These are phyloP conservation scores for Acephala macrosclerotiorum DNA, from an alignment of 2,329 filamentous ascomycete genomes.

Conservation along the genomic window DNA sequence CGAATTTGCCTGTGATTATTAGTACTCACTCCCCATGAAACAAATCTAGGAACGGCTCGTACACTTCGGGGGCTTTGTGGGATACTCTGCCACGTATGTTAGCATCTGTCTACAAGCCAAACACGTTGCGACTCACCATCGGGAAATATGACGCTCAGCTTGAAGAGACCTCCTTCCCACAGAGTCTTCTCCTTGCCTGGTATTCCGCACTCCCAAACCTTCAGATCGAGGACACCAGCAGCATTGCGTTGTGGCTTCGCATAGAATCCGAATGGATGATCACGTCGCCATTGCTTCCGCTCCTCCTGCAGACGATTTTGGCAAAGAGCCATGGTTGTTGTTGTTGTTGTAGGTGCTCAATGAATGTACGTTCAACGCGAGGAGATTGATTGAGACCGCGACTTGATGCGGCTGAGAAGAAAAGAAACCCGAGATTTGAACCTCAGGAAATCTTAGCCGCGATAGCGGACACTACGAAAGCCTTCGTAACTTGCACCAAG, in stretches of 20 bases:
- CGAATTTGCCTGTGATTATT: slow-evolving; percentile 81
- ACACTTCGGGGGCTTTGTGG: slow-evolving; percentile 99
- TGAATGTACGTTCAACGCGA: background rate
- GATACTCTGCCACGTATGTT: slow-evolving; percentile 74
- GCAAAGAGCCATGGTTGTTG: slow-evolving; percentile 78
- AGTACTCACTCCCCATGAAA: slow-evolving; percentile 19
- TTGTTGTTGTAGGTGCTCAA: slow-evolving; percentile 48
- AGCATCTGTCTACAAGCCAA: slow-evolving; percentile 27
- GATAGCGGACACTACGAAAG: background rate
- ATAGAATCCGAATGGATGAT: slow-evolving; percentile 98
- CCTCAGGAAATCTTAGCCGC: background rate
- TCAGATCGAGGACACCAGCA: slow-evolving; percentile 86
- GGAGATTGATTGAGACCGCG: slow-evolving; percentile 16
- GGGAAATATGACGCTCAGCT: slow-evolving; percentile 89
- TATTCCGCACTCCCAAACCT: slow-evolving; percentile 96
- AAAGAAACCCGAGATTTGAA: background rate
- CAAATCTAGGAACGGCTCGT: slow-evolving; percentile 49
- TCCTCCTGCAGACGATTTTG: slow-evolving; percentile 89
- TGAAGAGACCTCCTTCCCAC: slow-evolving; percentile 98
- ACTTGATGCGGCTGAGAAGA: slow-evolving; percentile 26
- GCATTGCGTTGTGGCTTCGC: slow-evolving; percentile 84
- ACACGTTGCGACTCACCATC: slow-evolving; percentile 70
- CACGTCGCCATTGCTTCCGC: slow-evolving; percentile 93
- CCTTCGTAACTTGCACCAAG: background rate
- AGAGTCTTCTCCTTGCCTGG: slow-evolving; percentile 96